Evolutionary conservation across 257 asterid species (phyloP).

Genomic region (Salvia miltiorrhiza): DNA sequence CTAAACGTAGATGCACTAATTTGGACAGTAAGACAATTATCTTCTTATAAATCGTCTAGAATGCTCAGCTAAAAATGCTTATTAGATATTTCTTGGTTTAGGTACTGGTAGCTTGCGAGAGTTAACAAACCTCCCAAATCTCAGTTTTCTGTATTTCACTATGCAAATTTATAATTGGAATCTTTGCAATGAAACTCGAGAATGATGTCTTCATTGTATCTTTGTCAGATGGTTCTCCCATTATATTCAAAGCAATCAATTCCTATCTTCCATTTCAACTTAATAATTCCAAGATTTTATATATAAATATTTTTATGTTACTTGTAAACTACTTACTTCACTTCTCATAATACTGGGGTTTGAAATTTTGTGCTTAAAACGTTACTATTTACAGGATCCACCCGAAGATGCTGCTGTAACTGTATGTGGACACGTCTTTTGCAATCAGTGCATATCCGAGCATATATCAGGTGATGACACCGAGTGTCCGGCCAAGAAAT

Average conservation of each 20-base stretch:
- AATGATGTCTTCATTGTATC: not conserved
- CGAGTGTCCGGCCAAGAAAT: conserved; percentile 73
- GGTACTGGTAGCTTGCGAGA: not conserved
- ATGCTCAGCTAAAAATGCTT: not conserved
- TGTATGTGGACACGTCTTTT: conserved; percentile 86
- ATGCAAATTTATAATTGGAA: no score
- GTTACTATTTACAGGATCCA: conserved; percentile 60
- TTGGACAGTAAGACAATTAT: not conserved
- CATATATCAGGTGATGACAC: conserved; percentile 76
- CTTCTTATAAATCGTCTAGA: not conserved
- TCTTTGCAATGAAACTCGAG: no score
- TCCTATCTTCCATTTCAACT: not conserved
- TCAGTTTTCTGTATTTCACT: no score
- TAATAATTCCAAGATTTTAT: not conserved
- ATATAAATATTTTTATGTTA: not conserved
- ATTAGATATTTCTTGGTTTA: not conserved
- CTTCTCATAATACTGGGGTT: not conserved
- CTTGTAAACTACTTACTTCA: not conserved
- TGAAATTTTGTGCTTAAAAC: conserved; percentile 14
- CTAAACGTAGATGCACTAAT: not conserved
- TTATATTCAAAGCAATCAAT: not conserved
- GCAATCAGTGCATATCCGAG: conserved; percentile 93
- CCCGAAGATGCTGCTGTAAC: conserved; percentile 97
- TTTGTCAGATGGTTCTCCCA: not conserved
- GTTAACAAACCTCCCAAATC: no score